A percentile compares a stretch with the other conserved stretches of the same genome.
Evolutionary conservation across 148 eudicot species (phyloP).

Genomic region (Gaultheria prostrata): DNA sequence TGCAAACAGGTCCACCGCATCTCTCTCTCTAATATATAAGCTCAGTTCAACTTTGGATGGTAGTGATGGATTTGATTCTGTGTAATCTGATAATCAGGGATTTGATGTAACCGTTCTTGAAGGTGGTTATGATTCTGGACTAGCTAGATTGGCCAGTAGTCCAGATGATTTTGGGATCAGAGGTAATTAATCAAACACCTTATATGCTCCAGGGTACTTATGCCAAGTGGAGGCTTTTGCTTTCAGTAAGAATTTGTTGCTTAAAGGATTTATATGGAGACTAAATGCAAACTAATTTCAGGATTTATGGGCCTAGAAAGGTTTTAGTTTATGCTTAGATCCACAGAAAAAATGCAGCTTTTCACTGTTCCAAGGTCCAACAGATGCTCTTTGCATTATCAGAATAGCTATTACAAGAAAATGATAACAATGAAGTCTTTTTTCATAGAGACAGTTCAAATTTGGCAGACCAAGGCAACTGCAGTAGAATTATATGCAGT

Average conservation of each 20-base stretch:
- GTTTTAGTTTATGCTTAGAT: neutral
- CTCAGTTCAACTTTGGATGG: neutral
- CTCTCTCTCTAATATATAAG: neutral
- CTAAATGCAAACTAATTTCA: neutral
- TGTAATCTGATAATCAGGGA: slow-evolving; percentile 37
- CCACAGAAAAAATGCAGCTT: neutral
- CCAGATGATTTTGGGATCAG: slow-evolving; percentile 69
- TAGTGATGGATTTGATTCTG: neutral
- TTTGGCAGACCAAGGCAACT: neutral
- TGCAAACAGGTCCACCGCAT: slow-evolving; percentile 48
- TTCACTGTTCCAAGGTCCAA: neutral
- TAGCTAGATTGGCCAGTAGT: slow-evolving; percentile 30
- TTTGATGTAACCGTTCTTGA: slow-evolving; percentile 76
- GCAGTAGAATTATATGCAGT: neutral
- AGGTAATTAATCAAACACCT: slow-evolving; percentile 31
- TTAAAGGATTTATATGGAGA: neutral
- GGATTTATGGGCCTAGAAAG: neutral
- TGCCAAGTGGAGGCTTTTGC: slow-evolving; percentile 2
- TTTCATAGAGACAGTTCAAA: neutral
- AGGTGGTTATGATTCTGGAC: slow-evolving; percentile 56
- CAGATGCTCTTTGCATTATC: neutral
- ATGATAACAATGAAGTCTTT: neutral
- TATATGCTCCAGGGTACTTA: neutral
- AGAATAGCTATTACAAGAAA: neutral
- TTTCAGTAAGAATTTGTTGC: neutral